phyloP scores from a whole-genome alignment of 345 rosid genomes.

The Eucalyptus brandiana region DNA sequence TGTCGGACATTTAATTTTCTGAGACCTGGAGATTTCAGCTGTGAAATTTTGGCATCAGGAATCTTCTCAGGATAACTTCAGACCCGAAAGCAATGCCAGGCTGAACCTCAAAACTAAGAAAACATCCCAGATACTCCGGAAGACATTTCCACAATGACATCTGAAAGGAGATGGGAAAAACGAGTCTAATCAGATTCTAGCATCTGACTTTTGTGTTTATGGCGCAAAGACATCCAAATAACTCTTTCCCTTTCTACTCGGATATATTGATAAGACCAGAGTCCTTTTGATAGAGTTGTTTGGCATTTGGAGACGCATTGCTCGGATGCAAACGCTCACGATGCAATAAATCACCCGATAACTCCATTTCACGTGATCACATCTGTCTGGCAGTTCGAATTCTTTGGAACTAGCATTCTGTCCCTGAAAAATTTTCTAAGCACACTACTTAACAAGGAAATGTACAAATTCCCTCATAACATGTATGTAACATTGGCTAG shows the following conservation, averaged over 20 bases:
- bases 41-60: not conserved
- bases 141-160: not conserved
- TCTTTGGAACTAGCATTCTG: not conserved
- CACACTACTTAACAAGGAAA: not conserved
- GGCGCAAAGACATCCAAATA: not conserved
- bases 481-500: not conserved
- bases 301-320: not conserved
- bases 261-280: not conserved
- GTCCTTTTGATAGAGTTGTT: not conserved
- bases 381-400: not conserved
- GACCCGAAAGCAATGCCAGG: not conserved
- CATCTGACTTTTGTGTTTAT: not conserved
- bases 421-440: not conserved
- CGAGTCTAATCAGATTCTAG: not conserved
- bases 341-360: not conserved
- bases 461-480: not conserved
- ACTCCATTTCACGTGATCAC: not conserved
- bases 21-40: not conserved
- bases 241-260: not conserved
- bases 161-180: not conserved
- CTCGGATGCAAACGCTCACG: not conserved
- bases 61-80: not conserved
- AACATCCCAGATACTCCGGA: not conserved
- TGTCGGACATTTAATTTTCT: not conserved
- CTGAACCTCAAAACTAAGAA: not conserved